phyloP scores from a whole-genome alignment of 1,139 yeast species.

The Pichia sp. region DNA sequence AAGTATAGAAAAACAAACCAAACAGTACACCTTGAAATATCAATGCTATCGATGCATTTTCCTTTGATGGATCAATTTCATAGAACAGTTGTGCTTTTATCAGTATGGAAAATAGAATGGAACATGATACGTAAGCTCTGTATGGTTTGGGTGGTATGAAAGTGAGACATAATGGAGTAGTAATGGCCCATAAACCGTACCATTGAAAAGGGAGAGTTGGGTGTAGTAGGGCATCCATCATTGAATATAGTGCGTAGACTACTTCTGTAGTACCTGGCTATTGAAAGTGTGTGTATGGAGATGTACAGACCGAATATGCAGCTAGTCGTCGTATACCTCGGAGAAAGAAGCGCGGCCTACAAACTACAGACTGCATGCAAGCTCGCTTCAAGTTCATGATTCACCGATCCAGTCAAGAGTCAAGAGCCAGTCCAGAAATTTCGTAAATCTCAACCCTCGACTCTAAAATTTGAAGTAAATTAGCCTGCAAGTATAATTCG shows the following conservation, averaged over 20 bases:
- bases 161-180: constrained; percentile 8
- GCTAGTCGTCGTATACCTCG: not conserved
- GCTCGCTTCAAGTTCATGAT: too few species aligned
- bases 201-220: constrained; percentile 4
- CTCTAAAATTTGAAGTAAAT: too few species aligned
- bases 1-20: constrained; percentile 12
- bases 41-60: constrained; percentile 6
- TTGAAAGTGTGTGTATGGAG: constrained; percentile 20
- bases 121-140: constrained; percentile 12
- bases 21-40: constrained; percentile 13
- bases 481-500: too few species aligned
- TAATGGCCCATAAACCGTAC: constrained; percentile 10
- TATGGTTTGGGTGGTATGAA: constrained; percentile 14
- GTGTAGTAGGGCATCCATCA: constrained; percentile 1
- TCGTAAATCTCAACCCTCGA: too few species aligned
- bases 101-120: constrained; percentile 8
- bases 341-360: too few species aligned
- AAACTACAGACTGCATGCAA: too few species aligned
- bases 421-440: too few species aligned
- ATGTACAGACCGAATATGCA: constrained; percentile 1
- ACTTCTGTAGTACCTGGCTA: too few species aligned
- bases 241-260: too few species aligned
- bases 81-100: constrained; percentile 8
- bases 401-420: too few species aligned
- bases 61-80: constrained; percentile 1